Evolutionary conservation across 352 stramenopile species (phyloP), one percentile per base, ranked within the genome.

Genomic region (Phytophthora sp.): DNA sequence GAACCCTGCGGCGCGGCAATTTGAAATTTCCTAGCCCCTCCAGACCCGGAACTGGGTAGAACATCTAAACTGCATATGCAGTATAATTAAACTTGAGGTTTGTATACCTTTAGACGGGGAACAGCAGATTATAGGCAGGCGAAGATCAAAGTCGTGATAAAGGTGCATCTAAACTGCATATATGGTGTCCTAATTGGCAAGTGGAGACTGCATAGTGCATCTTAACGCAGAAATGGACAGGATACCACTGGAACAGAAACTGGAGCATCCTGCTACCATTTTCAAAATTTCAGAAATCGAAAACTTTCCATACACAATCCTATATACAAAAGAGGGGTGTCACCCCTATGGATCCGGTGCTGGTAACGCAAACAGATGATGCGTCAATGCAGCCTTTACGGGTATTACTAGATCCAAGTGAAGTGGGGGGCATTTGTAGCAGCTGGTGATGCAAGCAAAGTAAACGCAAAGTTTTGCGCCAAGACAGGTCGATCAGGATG

Each of bases 211-310:
- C 7, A 33, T 33, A 11, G 12, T 33, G 29, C 29, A 12, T 12
- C 29, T 7, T 33, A 33, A 12, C 12, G 29, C 12, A 11, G 29
- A 33, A 33, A 39, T 30, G 29, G 49, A 45, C 49, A 33, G 20
- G 31, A 33, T 31, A 56, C 21, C 29, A 23, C 47, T 20, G 42
- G 31, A 56, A 56, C 20, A 56, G 31, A 56, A 55, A 39, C 30
- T 7, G 12, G 13, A n/a, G 2, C 30, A 15, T 12, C 11, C n/a
- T 26, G 3, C 20, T 15, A n/a, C n/a, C 21, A 35, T 52, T 51
- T 51, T 35, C 24, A 3, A 51, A 49, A 49, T 18, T 31, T 31
- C 1, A 15, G 42, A 51, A 31, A 23, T 51, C 24, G n/a, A 21
- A 51, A 23, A 51, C 42, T 23, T 51, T 15, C 42, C 11, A 52